Percentiles rank a stretch among this genome's conserved stretches.
Evolutionary conservation across 176 grass and related monocot species (phyloP).

Genomic region (barley (Hordeum vulgare)): DNA sequence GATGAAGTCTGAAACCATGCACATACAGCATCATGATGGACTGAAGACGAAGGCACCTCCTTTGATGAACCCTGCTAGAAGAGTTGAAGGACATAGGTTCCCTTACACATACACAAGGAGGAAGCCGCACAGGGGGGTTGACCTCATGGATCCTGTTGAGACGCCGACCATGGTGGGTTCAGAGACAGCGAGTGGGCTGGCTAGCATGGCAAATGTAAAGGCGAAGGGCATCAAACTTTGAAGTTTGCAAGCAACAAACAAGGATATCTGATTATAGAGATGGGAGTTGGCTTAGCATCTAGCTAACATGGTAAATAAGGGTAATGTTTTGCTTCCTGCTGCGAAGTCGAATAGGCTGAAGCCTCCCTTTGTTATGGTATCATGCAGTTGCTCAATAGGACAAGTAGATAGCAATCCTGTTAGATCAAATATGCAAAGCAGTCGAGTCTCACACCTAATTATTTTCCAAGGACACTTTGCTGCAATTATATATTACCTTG

Average conservation of each 20-base stretch:
- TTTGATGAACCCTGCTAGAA: neutral
- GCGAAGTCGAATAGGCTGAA: neutral
- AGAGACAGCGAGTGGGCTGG: constrained; percentile 11
- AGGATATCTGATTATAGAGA: constrained; percentile 15
- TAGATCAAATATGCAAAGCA: neutral
- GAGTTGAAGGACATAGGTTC: constrained; percentile 33
- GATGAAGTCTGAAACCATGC: neutral
- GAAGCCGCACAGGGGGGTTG: constrained; percentile 51
- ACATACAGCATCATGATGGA: constrained; percentile 1
- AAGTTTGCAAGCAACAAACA: neutral
- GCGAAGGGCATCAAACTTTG: constrained; percentile 44
- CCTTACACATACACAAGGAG: constrained; percentile 72
- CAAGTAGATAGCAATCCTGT: neutral
- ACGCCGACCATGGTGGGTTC: constrained; percentile 17
- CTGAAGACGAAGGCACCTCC: constrained; percentile 7
- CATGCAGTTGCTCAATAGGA: neutral
- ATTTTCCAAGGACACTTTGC: neutral
- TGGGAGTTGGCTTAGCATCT: neutral
- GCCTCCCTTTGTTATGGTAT: neutral
- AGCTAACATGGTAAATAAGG: constrained; percentile 34
- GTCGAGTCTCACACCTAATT: neutral
- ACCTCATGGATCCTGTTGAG: constrained; percentile 24
- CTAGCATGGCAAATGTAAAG: constrained; percentile 31
- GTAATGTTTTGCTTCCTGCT: neutral
- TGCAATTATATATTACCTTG: neutral